phyloP scores from a whole-genome alignment of 75 land plant species.

The Sequoia sempervirens region DNA sequence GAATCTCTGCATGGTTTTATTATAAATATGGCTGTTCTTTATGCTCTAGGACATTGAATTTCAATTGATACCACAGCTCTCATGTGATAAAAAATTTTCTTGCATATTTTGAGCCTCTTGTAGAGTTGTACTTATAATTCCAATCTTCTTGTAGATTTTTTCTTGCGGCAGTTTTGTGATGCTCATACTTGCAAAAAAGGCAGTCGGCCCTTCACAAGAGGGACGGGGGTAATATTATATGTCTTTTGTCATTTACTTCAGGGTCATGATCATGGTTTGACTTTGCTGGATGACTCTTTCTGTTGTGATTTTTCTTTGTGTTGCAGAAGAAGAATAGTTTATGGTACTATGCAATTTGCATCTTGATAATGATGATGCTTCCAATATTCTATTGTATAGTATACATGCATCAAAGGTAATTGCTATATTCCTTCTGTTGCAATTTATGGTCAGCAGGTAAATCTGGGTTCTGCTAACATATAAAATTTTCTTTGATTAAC shows the following conservation, averaged over 20 bases:
- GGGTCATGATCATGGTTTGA: background rate
- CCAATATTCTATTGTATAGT: constrained; percentile 48
- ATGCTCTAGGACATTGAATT: background rate
- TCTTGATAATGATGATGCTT: constrained; percentile 46
- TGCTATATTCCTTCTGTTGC: background rate
- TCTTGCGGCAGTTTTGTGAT: constrained; percentile 89
- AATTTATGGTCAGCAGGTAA: background rate
- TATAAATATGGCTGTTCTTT: background rate
- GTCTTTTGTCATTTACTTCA: background rate
- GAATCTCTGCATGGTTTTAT: background rate
- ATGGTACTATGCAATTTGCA: constrained; percentile 40
- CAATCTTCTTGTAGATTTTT: constrained; percentile 54
- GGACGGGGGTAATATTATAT: constrained; percentile 54
- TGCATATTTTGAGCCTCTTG: background rate
- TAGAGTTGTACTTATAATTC: constrained; percentile 4
- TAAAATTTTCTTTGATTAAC: background rate
- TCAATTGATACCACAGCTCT: background rate
- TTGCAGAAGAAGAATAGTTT: constrained; percentile 45
- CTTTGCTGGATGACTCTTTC: background rate
- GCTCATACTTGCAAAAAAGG: constrained; percentile 66
- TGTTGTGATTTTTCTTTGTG: constrained; percentile 2
- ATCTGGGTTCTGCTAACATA: background rate
- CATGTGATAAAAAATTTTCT: background rate
- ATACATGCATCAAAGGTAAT: constrained; percentile 54
- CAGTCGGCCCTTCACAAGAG: constrained; percentile 64